Conservation (phyloP, 1,284 basidiomycete genomes). For the Veloporphyrellus conicus region DNA sequence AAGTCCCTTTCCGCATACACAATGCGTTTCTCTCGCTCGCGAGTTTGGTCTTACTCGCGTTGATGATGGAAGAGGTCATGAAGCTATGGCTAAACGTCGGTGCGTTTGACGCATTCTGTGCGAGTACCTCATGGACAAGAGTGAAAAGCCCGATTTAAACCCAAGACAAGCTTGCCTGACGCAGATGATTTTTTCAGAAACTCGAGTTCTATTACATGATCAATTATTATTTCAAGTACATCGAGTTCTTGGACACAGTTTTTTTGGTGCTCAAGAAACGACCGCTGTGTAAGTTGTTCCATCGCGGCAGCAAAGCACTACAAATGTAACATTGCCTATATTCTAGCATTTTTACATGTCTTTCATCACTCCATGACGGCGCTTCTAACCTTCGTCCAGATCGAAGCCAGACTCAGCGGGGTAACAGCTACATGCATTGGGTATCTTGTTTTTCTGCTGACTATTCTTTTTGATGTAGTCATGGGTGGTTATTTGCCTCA, state of each 20-base stretch:
- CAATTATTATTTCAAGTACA: conserved; percentile 95
- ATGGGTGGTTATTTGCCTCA: conserved; percentile 90
- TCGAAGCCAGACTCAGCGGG: conserved; percentile 84
- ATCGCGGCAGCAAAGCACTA: neutral
- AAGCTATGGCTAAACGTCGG: conserved; percentile 71
- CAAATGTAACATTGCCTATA: neutral
- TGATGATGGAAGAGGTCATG: conserved; percentile 85
- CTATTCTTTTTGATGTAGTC: conserved; percentile 49
- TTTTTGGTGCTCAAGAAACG: conserved; percentile 98
- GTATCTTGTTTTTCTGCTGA: conserved; percentile 14
- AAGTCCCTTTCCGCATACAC: conserved; percentile 83
- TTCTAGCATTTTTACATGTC: conserved; percentile 88
- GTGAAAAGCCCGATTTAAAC: conserved; percentile 43
- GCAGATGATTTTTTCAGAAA: conserved; percentile 42
- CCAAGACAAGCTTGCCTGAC: conserved; percentile 7
- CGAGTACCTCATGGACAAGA: conserved; percentile 73
- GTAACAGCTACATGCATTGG: conserved; percentile 40
- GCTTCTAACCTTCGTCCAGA: conserved; percentile 86
- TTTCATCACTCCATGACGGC: conserved; percentile 98
- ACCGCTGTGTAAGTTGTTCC: conserved; percentile 66
- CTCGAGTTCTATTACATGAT: conserved; percentile 93
- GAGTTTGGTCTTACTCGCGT: conserved; percentile 73
- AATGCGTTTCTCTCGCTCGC: conserved; percentile 83
- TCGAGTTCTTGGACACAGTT: conserved; percentile 90
- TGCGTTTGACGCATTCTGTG: conserved; percentile 77